Conservation (phyloP, 2,329 filamentous ascomycete genomes). For the Sphaerulina populicola region DNA sequence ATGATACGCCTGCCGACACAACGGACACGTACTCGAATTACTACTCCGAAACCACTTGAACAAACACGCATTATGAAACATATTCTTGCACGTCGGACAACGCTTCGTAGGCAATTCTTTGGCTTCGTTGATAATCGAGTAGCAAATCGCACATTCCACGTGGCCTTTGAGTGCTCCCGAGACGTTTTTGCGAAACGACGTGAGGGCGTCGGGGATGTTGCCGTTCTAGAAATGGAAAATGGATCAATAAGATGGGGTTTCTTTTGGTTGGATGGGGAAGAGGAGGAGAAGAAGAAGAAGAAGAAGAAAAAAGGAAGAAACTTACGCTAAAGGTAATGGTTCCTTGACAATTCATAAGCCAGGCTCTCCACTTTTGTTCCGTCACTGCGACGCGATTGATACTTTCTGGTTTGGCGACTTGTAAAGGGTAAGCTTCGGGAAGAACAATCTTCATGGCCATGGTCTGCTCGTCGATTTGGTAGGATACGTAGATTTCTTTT, state of each 20-base stretch:
- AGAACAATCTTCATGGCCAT: slow-evolving; percentile 76
- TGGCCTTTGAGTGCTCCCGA: slow-evolving; percentile 83
- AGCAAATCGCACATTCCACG: slow-evolving; percentile 81
- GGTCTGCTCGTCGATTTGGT: slow-evolving; percentile 78
- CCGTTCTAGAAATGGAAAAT: too few relatives aligned
- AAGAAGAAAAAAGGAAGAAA: neutral
- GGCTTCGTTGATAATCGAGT: slow-evolving; percentile 83
- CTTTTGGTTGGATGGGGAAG: too few relatives aligned
- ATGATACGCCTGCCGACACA: slow-evolving; percentile 82
- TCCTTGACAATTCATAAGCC: slow-evolving; percentile 80
- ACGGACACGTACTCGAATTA: slow-evolving; percentile 80
- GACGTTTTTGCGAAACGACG: slow-evolving; percentile 79
- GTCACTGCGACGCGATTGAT: slow-evolving; percentile 77
- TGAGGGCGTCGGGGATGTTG: slow-evolving; percentile 75
- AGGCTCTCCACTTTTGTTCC: slow-evolving; percentile 86
- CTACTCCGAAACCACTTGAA: slow-evolving; percentile 97
- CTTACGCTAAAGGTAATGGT: slow-evolving; percentile 79
- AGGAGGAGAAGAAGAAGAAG: neutral
- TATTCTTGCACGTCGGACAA: slow-evolving; percentile 85
- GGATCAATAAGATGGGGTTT: too few relatives aligned
- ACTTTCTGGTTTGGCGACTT: slow-evolving; percentile 65
- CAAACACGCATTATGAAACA: slow-evolving; percentile 82
- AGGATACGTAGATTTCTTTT: slow-evolving; percentile 72
- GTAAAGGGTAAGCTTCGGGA: slow-evolving; percentile 73
- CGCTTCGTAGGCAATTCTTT: slow-evolving; percentile 85